phyloP scores from a whole-genome alignment of 1,284 basidiomycete genomes.

The Irpex rosettiformis region DNA sequence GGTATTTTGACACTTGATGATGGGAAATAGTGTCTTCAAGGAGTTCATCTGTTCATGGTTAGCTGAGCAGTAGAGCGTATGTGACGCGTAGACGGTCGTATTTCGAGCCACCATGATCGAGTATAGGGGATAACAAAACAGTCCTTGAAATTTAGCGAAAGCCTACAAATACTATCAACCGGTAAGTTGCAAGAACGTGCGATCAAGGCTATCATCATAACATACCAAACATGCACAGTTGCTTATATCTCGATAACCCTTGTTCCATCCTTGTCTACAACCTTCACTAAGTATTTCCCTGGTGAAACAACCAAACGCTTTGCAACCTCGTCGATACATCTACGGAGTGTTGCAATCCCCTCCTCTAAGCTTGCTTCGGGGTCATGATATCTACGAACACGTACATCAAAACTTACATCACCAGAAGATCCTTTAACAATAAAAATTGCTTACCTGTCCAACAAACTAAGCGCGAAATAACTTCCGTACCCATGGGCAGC shows the following conservation, averaged over 20 bases:
- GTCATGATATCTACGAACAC: slow-evolving; percentile 67
- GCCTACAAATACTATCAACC: no score
- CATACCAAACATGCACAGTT: slow-evolving; percentile 1
- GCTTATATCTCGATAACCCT: slow-evolving; percentile 69
- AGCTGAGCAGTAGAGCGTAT: no score
- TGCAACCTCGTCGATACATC: slow-evolving; percentile 87
- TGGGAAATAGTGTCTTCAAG: no score
- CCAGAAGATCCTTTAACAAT: not conserved
- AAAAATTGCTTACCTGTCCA: slow-evolving; percentile 68
- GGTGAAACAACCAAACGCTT: slow-evolving; percentile 85
- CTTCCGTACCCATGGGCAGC: slow-evolving; percentile 95
- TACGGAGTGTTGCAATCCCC: slow-evolving; percentile 78
- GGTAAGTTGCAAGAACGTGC: not conserved
- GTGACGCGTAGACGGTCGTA: no score
- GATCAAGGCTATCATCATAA: not conserved
- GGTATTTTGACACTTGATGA: no score
- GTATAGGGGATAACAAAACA: no score
- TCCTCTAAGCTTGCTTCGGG: slow-evolving; percentile 83
- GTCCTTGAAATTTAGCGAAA: no score
- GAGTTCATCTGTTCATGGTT: no score
- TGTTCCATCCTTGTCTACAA: slow-evolving; percentile 89
- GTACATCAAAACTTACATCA: not conserved
- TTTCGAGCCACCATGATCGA: no score
- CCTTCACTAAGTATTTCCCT: slow-evolving; percentile 82
- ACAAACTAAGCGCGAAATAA: slow-evolving; percentile 89